These are phyloP conservation scores for Ilyonectria sp. DNA, from an alignment of 2,329 filamentous ascomycete genomes.

Conservation along the genomic window DNA sequence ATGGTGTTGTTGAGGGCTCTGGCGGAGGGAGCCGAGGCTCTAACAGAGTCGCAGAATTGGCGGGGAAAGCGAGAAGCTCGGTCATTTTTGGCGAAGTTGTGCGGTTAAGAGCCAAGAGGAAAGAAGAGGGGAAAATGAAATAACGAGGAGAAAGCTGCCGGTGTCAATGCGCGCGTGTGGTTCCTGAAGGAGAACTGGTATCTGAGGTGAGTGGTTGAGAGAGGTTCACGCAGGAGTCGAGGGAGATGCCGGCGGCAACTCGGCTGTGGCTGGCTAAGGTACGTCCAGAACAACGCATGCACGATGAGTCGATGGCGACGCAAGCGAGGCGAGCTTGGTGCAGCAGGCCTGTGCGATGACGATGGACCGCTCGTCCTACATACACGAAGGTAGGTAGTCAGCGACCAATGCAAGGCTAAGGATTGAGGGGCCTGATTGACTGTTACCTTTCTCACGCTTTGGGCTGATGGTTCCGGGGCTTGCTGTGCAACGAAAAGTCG, in stretches of 20 bases:
- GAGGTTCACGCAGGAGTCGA: constrained; percentile 9
- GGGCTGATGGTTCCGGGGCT: too few relatives aligned
- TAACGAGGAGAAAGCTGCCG: constrained; percentile 1
- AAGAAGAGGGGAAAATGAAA: constrained; percentile 3
- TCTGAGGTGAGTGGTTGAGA: constrained; percentile 21
- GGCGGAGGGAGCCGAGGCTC: constrained; percentile 52
- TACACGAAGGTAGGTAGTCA: neutral
- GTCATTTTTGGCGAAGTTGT: constrained; percentile 49
- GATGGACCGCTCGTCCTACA: neutral
- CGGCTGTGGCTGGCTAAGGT: constrained; percentile 14
- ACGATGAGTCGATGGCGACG: neutral
- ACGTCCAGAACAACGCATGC: constrained; percentile 6
- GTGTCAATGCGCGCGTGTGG: constrained; percentile 6
- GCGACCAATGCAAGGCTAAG: constrained; percentile 21
- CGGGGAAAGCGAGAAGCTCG: constrained; percentile 53
- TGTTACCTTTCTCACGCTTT: neutral
- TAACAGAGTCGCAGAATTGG: constrained; percentile 50
- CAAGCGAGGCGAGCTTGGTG: constrained; percentile 20
- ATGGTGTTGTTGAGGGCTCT: constrained; percentile 1
- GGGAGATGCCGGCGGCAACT: constrained; percentile 38
- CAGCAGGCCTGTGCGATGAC: neutral
- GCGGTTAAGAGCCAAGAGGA: neutral
- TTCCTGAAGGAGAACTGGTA: constrained; percentile 17
- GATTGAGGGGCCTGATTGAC: neutral
- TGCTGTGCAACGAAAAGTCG: neutral